Evolutionary conservation across 2,329 filamentous ascomycete genomes (phyloP).

Genomic region (Fusarium palustre): DNA sequence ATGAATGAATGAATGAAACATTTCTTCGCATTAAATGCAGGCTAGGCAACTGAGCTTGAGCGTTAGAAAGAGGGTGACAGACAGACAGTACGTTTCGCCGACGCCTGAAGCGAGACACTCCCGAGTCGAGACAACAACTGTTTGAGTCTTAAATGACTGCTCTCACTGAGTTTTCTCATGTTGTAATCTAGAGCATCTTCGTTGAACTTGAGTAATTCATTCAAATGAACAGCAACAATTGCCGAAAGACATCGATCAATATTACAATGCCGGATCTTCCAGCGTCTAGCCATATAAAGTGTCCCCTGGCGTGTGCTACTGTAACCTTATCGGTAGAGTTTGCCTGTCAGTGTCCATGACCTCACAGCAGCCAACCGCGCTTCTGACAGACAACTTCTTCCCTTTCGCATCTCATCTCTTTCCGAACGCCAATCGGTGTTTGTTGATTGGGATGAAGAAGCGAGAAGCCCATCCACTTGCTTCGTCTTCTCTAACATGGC

Average conservation of each 20-base stretch:
- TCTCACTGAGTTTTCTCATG: background rate
- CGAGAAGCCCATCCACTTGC: conserved; percentile 29
- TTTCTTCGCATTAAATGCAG: background rate
- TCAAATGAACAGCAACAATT: background rate
- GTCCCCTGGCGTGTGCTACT: conserved; percentile 24
- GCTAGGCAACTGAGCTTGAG: background rate
- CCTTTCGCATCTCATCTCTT: conserved; percentile 12
- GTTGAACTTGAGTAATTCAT: background rate
- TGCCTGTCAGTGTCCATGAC: conserved; percentile 14
- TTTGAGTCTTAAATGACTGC: background rate
- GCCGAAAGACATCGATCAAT: background rate
- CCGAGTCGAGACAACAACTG: background rate
- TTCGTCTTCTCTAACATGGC: conserved; percentile 1
- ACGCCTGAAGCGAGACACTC: background rate
- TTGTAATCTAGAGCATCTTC: background rate
- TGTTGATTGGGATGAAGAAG: conserved; percentile 36
- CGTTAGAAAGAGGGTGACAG: background rate
- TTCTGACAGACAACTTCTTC: conserved; percentile 22
- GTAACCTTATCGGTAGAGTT: conserved; percentile 35
- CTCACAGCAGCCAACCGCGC: conserved; percentile 23
- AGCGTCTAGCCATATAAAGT: conserved; percentile 16
- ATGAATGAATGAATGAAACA: too few relatives aligned
- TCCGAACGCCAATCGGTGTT: conserved; percentile 5
- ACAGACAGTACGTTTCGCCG: background rate
- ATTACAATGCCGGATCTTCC: conserved; percentile 18